Evolutionary conservation across 2,329 filamentous ascomycete species (phyloP).

Genomic region (Fusarium subglutinans): DNA sequence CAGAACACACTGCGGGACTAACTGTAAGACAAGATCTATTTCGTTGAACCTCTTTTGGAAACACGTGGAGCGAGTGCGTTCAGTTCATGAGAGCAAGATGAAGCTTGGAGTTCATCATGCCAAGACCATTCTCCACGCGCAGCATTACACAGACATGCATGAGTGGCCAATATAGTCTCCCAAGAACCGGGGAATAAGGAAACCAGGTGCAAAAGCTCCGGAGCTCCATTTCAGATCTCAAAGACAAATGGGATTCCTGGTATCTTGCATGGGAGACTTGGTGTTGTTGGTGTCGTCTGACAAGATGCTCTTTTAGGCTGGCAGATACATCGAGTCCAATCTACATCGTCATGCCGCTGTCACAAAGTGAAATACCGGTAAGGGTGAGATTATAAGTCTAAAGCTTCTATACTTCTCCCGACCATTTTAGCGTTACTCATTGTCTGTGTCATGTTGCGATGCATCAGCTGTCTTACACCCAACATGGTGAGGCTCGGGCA

Average conservation of each 20-base stretch:
- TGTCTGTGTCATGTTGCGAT: not conserved
- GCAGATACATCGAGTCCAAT: not conserved
- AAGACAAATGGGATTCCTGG: not conserved
- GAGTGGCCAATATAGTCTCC: not conserved
- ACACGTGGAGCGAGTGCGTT: not conserved
- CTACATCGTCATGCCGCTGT: not conserved
- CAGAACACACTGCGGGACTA: not conserved
- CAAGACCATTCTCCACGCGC: conserved; percentile 19
- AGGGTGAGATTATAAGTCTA: not conserved
- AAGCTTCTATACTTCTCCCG: not conserved
- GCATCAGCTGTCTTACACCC: not conserved
- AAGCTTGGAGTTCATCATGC: conserved; percentile 1
- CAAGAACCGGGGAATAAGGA: not conserved
- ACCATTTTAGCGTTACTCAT: not conserved
- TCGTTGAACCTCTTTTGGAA: not conserved
- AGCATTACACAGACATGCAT: not conserved
- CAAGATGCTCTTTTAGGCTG: not conserved
- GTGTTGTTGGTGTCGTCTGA: not conserved
- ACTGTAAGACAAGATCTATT: not conserved
- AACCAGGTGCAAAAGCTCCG: conserved; percentile 15
- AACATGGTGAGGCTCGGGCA: not conserved
- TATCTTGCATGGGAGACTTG: not conserved
- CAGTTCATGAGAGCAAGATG: not conserved
- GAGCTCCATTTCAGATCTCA: not conserved
- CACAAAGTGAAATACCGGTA: not conserved